phyloP scores from a whole-genome alignment of 1,284 basidiomycete genomes.

The Malassezia caprae region DNA sequence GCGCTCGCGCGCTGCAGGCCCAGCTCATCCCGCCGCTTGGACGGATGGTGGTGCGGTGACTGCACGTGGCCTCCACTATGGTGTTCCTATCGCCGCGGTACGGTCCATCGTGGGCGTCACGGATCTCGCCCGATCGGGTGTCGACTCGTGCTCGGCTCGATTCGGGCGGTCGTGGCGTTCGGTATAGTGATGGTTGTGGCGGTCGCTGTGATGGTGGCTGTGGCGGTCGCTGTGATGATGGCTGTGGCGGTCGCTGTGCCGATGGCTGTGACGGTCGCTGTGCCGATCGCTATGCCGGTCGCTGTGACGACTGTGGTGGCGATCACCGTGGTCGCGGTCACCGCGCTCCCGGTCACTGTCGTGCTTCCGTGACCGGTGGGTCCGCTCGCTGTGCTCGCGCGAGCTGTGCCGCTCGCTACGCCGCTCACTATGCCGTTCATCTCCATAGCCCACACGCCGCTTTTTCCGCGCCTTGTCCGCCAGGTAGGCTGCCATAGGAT shows the following conservation, averaged over 20 bases:
- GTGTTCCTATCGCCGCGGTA: background rate
- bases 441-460: background rate
- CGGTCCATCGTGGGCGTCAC: conserved; percentile 8
- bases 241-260: background rate
- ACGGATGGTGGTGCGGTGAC: background rate
- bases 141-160: background rate
- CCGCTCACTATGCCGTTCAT: background rate
- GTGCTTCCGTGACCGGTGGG: background rate
- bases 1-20: background rate
- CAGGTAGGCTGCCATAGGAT: conserved; percentile 86
- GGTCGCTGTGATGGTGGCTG: background rate
- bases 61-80: conserved; percentile 8
- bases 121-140: background rate
- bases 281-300: background rate
- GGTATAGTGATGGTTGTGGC: background rate
- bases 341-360: background rate
- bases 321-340: background rate
- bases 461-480: conserved; percentile 6
- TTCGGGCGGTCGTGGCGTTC: background rate
- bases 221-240: background rate
- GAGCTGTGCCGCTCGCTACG: background rate
- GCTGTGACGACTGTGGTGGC: background rate
- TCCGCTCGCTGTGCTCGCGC: background rate
- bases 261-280: background rate
- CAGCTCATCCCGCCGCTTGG: background rate